Conservation (phyloP, 257 asterid genomes). For the Primulina tabacum region DNA sequence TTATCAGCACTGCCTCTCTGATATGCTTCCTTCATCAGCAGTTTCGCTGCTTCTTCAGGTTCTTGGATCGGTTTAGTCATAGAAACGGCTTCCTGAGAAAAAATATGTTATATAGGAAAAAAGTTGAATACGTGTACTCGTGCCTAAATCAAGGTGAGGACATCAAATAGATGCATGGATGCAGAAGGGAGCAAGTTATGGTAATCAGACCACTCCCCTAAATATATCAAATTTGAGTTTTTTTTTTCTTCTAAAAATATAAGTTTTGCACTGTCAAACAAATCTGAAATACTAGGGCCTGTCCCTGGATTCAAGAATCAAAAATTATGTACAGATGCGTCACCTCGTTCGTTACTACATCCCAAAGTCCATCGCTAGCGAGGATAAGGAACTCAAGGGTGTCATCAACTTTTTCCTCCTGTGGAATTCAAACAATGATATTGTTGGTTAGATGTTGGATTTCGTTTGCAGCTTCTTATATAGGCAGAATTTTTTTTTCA, state of each 20-base stretch:
- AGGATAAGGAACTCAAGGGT: conserved; percentile 59
- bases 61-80: conserved; percentile 44
- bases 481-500: neutral
- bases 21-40: conserved; percentile 82
- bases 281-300: neutral
- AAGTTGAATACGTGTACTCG: neutral
- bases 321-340: conserved; percentile 1
- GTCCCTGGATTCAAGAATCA: neutral
- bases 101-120: no score
- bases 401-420: conserved; percentile 72
- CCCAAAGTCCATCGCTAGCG: conserved; percentile 90
- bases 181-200: neutral
- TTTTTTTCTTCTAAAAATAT: no score
- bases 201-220: neutral
- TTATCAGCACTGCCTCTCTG: conserved; percentile 93
- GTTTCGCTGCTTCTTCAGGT: conserved; percentile 87
- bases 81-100: neutral
- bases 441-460: neutral
- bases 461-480: neutral
- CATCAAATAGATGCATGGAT: neutral
- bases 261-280: neutral
- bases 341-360: conserved; percentile 73
- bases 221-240: no score
- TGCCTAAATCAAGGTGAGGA: neutral
- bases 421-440: conserved; percentile 9